Conservation (phyloP, 2,329 filamentous ascomycete genomes). For the Cylindrodendrum hubeiense region DNA sequence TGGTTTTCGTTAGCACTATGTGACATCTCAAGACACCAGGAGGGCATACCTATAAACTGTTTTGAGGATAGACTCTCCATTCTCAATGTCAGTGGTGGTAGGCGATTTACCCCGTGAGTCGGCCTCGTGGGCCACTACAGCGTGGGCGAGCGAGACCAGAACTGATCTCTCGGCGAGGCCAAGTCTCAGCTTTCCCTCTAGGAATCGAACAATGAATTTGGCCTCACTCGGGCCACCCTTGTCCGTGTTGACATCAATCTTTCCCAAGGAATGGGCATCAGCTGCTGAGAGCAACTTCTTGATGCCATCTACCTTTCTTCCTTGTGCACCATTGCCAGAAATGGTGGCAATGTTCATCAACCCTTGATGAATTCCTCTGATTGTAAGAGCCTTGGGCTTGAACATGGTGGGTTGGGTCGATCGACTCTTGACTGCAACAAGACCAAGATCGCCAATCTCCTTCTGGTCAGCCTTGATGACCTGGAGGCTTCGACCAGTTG, state of each 20-base stretch:
- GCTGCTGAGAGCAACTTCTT: conserved; percentile 96
- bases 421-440: conserved; percentile 95
- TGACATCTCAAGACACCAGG: background rate
- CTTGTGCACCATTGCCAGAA: conserved; percentile 88
- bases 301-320: conserved; percentile 91
- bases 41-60: conserved; percentile 81
- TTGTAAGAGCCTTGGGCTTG: conserved; percentile 91
- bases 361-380: conserved; percentile 88
- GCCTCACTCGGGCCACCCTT: conserved; percentile 96
- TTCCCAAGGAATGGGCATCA: conserved; percentile 78
- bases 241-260: conserved; percentile 90
- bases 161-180: conserved; percentile 94
- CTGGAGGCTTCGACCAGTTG: conserved; percentile 86
- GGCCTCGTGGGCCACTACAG: conserved; percentile 86
- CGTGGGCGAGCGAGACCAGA: conserved; percentile 89
- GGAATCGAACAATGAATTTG: conserved; percentile 91
- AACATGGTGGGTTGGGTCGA: conserved; percentile 98
- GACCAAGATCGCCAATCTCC: conserved; percentile 93
- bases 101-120: conserved; percentile 77
- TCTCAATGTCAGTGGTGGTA: conserved; percentile 80
- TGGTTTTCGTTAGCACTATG: conserved; percentile 57
- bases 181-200: conserved; percentile 93
- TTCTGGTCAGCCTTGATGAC: conserved; percentile 97
- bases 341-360: conserved; percentile 90
- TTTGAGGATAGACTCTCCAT: conserved; percentile 89